Evolutionary conservation across 2,329 filamentous ascomycete species (phyloP).

Genomic region (Colletotrichum chlorophyti): DNA sequence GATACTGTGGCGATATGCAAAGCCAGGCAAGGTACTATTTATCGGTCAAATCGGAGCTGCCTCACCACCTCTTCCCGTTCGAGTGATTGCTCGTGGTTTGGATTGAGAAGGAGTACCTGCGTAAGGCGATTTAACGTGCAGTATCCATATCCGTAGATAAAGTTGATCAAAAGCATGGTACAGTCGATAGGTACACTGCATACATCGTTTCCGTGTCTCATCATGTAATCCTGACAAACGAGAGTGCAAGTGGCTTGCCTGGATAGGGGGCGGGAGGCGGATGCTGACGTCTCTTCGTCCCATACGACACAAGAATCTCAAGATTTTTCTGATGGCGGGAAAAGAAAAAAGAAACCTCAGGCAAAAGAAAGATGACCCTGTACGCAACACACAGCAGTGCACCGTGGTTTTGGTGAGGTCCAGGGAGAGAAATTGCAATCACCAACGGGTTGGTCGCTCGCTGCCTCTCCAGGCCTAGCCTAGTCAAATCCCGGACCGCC

Average conservation of each 20-base stretch:
- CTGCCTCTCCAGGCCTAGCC: slow-evolving; percentile 11
- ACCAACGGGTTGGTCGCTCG: slow-evolving; percentile 5
- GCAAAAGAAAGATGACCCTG: slow-evolving; percentile 11
- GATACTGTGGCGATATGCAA: no score
- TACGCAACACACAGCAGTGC: no score
- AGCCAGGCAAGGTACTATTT: no score
- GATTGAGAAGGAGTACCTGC: no score
- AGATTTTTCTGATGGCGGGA: no score
- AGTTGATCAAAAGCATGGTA: neutral
- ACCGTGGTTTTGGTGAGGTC: no score
- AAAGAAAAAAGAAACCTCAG: no score
- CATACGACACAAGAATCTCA: no score
- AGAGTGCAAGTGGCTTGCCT: neutral
- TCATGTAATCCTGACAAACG: neutral
- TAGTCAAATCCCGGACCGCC: slow-evolving; percentile 17
- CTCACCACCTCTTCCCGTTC: slow-evolving; percentile 6
- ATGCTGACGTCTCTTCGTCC: slow-evolving; percentile 1
- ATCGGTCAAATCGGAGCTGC: slow-evolving; percentile 2
- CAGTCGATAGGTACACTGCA: neutral
- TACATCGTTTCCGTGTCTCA: slow-evolving; percentile 3
- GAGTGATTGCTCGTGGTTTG: neutral
- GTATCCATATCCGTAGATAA: no score
- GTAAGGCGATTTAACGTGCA: neutral
- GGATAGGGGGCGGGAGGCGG: neutral
- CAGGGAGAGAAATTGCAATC: slow-evolving; percentile 17